These are phyloP conservation scores for Echinochloa phyllopogon DNA, from an alignment of 176 grass and related monocot genomes.

Conservation along the genomic window DNA sequence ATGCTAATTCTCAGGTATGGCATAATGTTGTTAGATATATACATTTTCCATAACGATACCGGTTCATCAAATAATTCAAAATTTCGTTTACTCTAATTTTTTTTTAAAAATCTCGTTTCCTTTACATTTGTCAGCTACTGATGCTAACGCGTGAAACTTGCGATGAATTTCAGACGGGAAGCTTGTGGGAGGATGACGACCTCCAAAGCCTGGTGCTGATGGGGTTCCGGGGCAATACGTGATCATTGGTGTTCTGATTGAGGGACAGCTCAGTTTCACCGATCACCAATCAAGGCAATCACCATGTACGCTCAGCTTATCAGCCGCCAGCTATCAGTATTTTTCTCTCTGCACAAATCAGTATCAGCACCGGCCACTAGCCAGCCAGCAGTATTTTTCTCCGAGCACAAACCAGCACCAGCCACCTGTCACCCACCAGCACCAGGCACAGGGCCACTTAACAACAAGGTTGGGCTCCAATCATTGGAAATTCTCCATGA, in stretches of 20 bases:
- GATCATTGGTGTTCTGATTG: constrained; percentile 17
- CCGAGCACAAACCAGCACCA: no score
- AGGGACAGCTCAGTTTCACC: constrained; percentile 21
- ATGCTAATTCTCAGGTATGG: constrained; percentile 53
- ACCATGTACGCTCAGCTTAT: no score
- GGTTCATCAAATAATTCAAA: background rate
- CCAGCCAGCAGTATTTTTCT: no score
- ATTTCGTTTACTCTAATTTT: no score
- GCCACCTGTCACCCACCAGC: no score
- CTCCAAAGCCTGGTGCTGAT: constrained; percentile 79
- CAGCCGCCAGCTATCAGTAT: no score
- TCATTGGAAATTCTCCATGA: constrained; percentile 35
- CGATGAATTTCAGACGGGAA: constrained; percentile 45
- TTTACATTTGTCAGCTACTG: background rate
- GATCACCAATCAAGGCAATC: background rate
- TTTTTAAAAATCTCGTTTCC: no score
- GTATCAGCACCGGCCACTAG: no score
- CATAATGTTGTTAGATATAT: background rate
- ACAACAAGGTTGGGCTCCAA: constrained; percentile 38
- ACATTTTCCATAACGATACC: background rate
- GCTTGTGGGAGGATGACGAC: constrained; percentile 73
- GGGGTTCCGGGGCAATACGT: constrained; percentile 52
- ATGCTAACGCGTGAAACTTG: background rate
- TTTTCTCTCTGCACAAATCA: no score
- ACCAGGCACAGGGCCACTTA: constrained; percentile 31